phyloP scores from a whole-genome alignment of 2,329 filamentous ascomycete genomes.

The Colletotrichum karsti region DNA sequence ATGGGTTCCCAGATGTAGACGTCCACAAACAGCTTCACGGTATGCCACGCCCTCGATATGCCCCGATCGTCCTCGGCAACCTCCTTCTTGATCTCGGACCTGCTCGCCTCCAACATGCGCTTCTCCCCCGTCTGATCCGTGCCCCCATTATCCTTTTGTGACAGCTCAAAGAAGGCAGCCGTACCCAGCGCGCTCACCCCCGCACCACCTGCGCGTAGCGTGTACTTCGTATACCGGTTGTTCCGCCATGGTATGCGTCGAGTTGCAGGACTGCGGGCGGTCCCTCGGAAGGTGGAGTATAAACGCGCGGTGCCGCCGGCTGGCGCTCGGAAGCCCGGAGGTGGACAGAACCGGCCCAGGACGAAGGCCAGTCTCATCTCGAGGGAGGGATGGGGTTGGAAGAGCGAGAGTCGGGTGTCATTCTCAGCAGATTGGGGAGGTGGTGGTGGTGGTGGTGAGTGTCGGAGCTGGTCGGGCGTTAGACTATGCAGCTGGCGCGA shows the following conservation, averaged over 20 bases:
- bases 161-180: constrained; percentile 65
- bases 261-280: constrained; percentile 18
- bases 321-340: constrained; percentile 41
- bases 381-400: constrained; percentile 30
- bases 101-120: constrained; percentile 86
- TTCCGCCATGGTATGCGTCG: constrained; percentile 36
- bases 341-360: constrained; percentile 54
- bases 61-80: constrained; percentile 70
- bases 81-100: constrained; percentile 77
- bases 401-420: constrained; percentile 25
- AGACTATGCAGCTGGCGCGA: not conserved
- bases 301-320: constrained; percentile 30
- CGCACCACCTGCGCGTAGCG: constrained; percentile 49
- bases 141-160: constrained; percentile 60
- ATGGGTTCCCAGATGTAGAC: constrained; percentile 83
- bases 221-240: constrained; percentile 34
- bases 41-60: constrained; percentile 64
- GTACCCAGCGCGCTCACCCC: constrained; percentile 57
- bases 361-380: constrained; percentile 56
- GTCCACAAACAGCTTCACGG: constrained; percentile 74
- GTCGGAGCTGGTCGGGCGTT: not conserved
- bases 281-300: constrained; percentile 22
- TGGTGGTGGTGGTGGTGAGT: not conserved
- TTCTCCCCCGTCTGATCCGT: constrained; percentile 75
- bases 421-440: constrained; percentile 21